These are phyloP conservation scores for Helichrysum umbraculigerum DNA, from an alignment of 129 eudicot genomes.

Conservation along the genomic window DNA sequence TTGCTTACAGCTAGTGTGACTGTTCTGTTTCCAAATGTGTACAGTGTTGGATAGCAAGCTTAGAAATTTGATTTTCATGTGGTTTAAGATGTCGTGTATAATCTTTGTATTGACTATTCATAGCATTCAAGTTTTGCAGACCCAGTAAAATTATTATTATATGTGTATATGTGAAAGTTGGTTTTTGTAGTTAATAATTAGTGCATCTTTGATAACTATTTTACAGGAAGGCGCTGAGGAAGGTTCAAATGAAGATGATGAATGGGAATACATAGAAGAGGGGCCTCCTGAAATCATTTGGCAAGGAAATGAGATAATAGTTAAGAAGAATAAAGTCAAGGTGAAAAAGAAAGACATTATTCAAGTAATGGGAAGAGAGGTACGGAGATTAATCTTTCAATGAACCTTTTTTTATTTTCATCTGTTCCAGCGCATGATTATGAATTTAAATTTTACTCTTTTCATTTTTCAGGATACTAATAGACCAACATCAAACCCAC, in stretches of 20 bases:
- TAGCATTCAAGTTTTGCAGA: conserved; percentile 18
- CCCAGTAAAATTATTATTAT: neutral
- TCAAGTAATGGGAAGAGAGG: conserved; percentile 45
- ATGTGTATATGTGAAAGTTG: conserved; percentile 5
- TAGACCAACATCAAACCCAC: conserved; percentile 95
- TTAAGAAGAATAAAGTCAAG: conserved; percentile 83
- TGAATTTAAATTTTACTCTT: neutral
- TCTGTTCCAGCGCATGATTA: neutral
- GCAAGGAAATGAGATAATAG: conserved; percentile 98
- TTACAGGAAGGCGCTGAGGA: conserved; percentile 55
- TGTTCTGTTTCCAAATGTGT: neutral
- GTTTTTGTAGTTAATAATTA: conserved; percentile 6
- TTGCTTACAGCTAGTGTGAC: conserved; percentile 18
- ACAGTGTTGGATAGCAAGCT: neutral
- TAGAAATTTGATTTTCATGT: conserved; percentile 8
- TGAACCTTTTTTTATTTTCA: neutral
- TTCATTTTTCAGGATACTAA: conserved; percentile 56
- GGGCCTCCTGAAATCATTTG: conserved; percentile 99
- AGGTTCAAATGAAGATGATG: conserved; percentile 63
- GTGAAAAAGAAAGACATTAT: conserved; percentile 67
- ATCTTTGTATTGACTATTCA: conserved; percentile 6
- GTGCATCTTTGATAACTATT: neutral
- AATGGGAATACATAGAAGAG: conserved; percentile 93
- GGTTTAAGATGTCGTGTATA: conserved; percentile 16
- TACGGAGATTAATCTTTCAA: conserved; percentile 34